Conservation (phyloP, 495 filamentous ascomycete species). For the Delitschia confertaspora region DNA sequence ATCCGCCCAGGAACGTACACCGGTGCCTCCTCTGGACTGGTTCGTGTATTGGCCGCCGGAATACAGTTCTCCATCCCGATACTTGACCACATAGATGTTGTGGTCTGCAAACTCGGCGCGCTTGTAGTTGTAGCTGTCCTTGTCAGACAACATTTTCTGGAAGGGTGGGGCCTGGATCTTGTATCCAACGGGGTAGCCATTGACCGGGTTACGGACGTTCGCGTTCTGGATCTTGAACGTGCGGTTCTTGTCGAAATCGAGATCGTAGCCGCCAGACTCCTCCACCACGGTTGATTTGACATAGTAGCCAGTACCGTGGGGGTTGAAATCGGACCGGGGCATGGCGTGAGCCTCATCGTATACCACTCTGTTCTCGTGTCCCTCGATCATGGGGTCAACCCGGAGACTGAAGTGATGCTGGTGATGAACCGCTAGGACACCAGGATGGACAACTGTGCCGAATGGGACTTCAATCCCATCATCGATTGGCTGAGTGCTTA, state of each 20-base stretch:
- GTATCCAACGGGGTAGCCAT: slow-evolving; percentile 67
- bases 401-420: slow-evolving; percentile 89
- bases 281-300: slow-evolving; percentile 52
- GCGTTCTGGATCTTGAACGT: slow-evolving; percentile 76
- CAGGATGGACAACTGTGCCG: slow-evolving; percentile 81
- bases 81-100: slow-evolving; percentile 71
- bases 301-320: slow-evolving; percentile 68
- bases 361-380: slow-evolving; percentile 58
- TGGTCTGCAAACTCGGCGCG: slow-evolving; percentile 78
- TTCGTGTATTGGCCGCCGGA: slow-evolving; percentile 82
- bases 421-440: slow-evolving; percentile 67
- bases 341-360: slow-evolving; percentile 66
- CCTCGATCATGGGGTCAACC: slow-evolving; percentile 74
- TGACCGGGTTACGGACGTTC: slow-evolving; percentile 51
- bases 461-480: slow-evolving; percentile 57
- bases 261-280: slow-evolving; percentile 54
- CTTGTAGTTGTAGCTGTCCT: slow-evolving; percentile 56
- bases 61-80: slow-evolving; percentile 70
- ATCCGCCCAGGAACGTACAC: slow-evolving; percentile 37
- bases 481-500: slow-evolving; percentile 76
- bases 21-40: slow-evolving; percentile 59
- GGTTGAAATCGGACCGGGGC: slow-evolving; percentile 68
- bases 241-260: slow-evolving; percentile 54
- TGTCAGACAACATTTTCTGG: slow-evolving; percentile 70
- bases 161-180: slow-evolving; percentile 67